Evolutionary conservation across 78 protist species (phyloP), one percentile per base, ranked within the genome.

Genomic region (Mantamonas sphyraenae): DNA sequence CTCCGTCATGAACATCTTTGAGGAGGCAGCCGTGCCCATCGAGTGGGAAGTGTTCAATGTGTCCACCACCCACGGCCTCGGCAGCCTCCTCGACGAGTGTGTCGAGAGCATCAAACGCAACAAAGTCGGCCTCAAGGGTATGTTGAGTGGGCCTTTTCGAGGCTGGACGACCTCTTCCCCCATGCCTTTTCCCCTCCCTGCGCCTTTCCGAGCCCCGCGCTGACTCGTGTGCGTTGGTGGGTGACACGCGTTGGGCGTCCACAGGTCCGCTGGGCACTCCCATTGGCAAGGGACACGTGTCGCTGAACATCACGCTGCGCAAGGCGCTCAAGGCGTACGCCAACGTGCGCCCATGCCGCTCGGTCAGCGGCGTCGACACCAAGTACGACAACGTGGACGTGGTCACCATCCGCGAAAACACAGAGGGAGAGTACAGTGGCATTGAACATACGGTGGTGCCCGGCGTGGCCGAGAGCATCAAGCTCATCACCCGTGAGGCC

Each of bases 341-440:
- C 67, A 84, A 85, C 68, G 87, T 88, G 53, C 78, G 93, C 58
- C 93, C 93, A 42, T 74, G 82, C 74, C 55, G 57, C 45, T 71
- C 83, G 37, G 56, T 88, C 63, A 70, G 77, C 59, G 90, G 88
- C 67, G 69, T 64, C 78, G 64, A 80, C 70, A 81, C 88, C 30
- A 82, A 66, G 37, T 85, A 85, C 61, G 85, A 90, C 58, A 71
- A 81, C 69, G 90, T 90, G 28, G 83, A 90, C 81, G 47, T 76
- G 3, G 90, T 84, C 33, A 79, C 84, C 50, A 71, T 90, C 59
- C 83, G 95, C 45, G 95, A 90, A 63, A 90, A 90, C 83, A 90
- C 95, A 26, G 95, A 90, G 76, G 95, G 90, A 62, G 83, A 77
- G 76, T 90, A 90, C 83, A 59, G 79, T 33, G 95, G 95, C 55